Percentiles rank a stretch among this genome's conserved stretches.
Evolutionary conservation across 371 early-diverging fungal genomes (phyloP).

Genomic region (Dichotomocladium elegans): DNA sequence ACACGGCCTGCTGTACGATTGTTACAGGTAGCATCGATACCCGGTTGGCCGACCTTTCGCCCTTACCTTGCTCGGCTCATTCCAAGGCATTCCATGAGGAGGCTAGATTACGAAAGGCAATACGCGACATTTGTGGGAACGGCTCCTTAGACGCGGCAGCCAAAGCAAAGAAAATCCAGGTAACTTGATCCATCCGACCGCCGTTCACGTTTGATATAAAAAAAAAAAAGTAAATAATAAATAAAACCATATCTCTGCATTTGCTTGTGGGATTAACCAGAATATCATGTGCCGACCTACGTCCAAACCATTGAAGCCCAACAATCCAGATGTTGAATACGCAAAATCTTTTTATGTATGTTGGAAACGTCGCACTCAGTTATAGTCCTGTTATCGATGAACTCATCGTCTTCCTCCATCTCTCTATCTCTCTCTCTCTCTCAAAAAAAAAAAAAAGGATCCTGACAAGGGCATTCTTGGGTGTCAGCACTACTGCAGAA

Average conservation of each 20-base stretch:
- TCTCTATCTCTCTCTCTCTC: no score
- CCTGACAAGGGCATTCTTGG: constrained; percentile 59
- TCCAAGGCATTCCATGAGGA: constrained; percentile 77
- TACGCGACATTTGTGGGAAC: constrained; percentile 62
- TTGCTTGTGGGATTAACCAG: not conserved
- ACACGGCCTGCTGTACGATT: no score
- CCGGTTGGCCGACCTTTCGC: constrained; percentile 93
- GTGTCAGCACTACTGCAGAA: constrained; percentile 92
- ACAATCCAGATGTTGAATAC: not conserved
- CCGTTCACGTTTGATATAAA: not conserved
- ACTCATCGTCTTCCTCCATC: no score
- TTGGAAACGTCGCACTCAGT: not conserved
- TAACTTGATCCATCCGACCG: constrained; percentile 20
- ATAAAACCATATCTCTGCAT: not conserved
- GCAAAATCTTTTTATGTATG: not conserved
- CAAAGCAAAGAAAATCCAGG: constrained; percentile 76
- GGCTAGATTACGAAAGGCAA: constrained; percentile 46
- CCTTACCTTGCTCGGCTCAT: constrained; percentile 90
- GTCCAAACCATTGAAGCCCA: not conserved
- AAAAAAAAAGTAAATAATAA: not conserved
- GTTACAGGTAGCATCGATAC: constrained; percentile 91
- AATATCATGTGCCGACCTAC: not conserved
- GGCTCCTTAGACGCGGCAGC: constrained; percentile 48
- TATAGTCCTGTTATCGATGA: not conserved
- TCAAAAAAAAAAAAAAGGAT: no score